Base-by-base conservation (phyloP, 2,329 filamentous ascomycete species). In the Xylaria polymorpha region DNA sequence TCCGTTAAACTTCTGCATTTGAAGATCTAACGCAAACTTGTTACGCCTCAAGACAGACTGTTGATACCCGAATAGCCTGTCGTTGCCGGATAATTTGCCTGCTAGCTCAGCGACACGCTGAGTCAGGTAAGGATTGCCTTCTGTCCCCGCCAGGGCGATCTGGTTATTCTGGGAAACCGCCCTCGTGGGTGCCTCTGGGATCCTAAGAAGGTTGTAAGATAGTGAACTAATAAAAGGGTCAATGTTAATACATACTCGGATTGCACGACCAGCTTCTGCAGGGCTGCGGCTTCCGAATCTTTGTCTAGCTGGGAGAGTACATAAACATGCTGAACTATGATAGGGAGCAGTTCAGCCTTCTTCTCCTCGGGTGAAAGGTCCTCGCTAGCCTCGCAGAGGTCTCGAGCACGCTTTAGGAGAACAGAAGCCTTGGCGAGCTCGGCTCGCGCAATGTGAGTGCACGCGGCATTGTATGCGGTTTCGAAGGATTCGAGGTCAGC, bases 381-480 rank as follows among this genome's bases (percentile, higher is more conserved):
- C 60, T 94, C 91, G 14, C 91, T 86, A 4, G 87, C 87, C 77
- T 92, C 89, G 77, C 93, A 96, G 22, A 95, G 83, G 73, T 90
- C 87, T 73, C 86, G 87, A 2, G 93, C 90, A 63, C 90, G 86
- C 80, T 90, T 91, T 68, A 96, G 81, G 66, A 94, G 83, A 29
- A 91, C 82, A 25, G 88, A 85, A 1, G 89, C 92, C 72, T 89
- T 86, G 4, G 81, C 85, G 44, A 92, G 83, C 73, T 92, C 90
- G 8, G 89, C 91, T 56, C 88, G 85, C 15, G 91, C 91, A 74
- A 96, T 90, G 78, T 88, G 89, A 22, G 86, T 86, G 78, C 92
- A 95, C 9, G 92, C 93, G 29, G 89, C 87, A 79, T 97, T 97
- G 81, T 93, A 97, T 12, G 92, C 90, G 32, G 91, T 90, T 82